These are phyloP conservation scores for Scheffersomyces titani DNA, from an alignment of 1,139 yeast genomes.

Conservation along the genomic window DNA sequence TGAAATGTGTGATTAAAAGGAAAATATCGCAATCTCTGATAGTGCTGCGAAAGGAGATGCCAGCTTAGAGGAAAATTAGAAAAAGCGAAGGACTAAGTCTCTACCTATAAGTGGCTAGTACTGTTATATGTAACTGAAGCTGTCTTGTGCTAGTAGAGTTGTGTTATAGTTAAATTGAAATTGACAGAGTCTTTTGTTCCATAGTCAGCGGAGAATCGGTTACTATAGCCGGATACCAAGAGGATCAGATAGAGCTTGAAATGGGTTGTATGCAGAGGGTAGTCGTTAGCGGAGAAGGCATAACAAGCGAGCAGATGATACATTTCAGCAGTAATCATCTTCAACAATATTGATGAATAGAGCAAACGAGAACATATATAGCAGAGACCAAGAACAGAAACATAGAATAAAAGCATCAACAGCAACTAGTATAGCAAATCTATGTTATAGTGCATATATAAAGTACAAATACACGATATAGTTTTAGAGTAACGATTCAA, in stretches of 20 bases:
- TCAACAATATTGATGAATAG: not conserved
- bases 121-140: not conserved
- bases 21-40: not conserved
- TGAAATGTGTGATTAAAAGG: not conserved
- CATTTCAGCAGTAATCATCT: too few relatives aligned
- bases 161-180: not conserved
- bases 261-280: not conserved
- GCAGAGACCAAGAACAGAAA: not conserved
- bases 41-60: not conserved
- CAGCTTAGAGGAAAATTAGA: not conserved
- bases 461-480: too few relatives aligned
- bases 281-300: not conserved
- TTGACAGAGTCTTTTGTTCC: not conserved
- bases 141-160: not conserved
- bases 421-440: not conserved
- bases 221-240: not conserved
- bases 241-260: not conserved
- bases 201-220: not conserved
- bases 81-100: not conserved
- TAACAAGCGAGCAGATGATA: not conserved
- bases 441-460: not conserved
- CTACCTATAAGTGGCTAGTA: not conserved
- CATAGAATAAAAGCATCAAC: not conserved
- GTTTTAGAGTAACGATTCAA: not conserved
- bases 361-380: not conserved